A percentile compares a stretch with the other conserved stretches of the same genome.
Evolutionary conservation across 768 basidiomycete genomes (phyloP).

Genomic region (Termitomyces sp.): DNA sequence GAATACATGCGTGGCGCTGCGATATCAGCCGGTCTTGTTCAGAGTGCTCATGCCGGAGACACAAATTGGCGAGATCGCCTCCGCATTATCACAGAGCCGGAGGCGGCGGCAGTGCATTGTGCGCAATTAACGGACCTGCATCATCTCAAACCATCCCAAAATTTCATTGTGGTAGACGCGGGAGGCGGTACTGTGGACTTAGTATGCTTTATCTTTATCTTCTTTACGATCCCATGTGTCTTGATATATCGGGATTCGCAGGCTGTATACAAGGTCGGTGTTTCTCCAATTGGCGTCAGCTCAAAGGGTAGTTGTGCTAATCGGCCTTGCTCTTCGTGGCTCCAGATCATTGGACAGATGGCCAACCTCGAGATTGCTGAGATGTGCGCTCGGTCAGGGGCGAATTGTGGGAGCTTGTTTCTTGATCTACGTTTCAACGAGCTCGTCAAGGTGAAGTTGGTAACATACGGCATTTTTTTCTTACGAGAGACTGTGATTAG

Average conservation of each 20-base stretch:
- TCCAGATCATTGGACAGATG: constrained; percentile 71
- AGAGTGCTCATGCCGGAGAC: constrained; percentile 65
- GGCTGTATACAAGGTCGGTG: constrained; percentile 54
- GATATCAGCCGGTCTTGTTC: constrained; percentile 75
- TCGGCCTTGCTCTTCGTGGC: constrained; percentile 14
- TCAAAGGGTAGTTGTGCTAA: not conserved
- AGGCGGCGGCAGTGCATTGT: constrained; percentile 90
- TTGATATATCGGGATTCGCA: constrained; percentile 14
- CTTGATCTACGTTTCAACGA: constrained; percentile 84
- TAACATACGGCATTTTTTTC: constrained; percentile 1
- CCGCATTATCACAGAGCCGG: constrained; percentile 76
- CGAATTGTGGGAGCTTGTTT: constrained; percentile 84
- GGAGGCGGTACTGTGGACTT: constrained; percentile 73
- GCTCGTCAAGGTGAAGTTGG: constrained; percentile 51
- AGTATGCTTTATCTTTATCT: constrained; percentile 10
- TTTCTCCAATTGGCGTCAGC: not conserved
- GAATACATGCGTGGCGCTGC: constrained; percentile 85
- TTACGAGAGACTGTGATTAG: constrained; percentile 10
- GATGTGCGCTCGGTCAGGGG: constrained; percentile 82
- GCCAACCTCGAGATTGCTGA: constrained; percentile 87
- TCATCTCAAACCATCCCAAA: constrained; percentile 73
- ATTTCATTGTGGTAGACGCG: constrained; percentile 90
- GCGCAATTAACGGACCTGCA: constrained; percentile 78
- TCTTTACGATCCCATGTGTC: constrained; percentile 17
- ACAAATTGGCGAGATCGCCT: constrained; percentile 74